Percentiles rank a stretch among this genome's conserved stretches.
Conservation (phyloP, 257 asterid genomes). For the Orobanche coerulescens region DNA sequence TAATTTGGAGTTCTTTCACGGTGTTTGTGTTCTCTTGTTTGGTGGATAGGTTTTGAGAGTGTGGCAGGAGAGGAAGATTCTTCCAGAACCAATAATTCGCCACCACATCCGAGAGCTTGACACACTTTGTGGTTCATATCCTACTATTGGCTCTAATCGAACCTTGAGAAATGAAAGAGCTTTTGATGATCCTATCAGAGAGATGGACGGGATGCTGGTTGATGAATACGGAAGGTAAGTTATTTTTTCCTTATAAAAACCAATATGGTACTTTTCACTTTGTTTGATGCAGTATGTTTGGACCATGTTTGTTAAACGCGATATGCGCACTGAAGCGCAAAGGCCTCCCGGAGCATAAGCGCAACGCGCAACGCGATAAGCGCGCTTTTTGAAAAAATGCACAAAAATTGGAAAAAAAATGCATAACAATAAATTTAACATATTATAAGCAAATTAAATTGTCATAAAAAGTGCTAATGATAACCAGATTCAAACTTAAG, state of each 20-base stretch:
- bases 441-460: too few species aligned
- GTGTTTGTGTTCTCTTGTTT: constrained; percentile 14
- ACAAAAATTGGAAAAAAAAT: too few species aligned
- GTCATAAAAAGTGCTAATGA: too few species aligned
- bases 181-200: constrained; percentile 81
- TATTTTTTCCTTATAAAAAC: not conserved
- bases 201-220: constrained; percentile 91
- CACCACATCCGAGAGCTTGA: constrained; percentile 84
- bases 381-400: too few species aligned
- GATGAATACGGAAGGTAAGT: constrained; percentile 89
- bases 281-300: constrained; percentile 4
- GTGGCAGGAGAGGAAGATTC: constrained; percentile 83
- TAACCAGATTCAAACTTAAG: too few species aligned
- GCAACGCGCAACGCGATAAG: too few species aligned
- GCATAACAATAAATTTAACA: too few species aligned
- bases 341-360: too few species aligned
- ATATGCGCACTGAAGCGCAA: too few species aligned
- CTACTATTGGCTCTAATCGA: constrained; percentile 50
- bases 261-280: not conserved
- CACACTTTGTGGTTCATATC: constrained; percentile 57
- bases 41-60: constrained; percentile 75
- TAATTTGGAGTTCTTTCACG: constrained; percentile 1
- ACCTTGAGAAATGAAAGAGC: constrained; percentile 69
- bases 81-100: constrained; percentile 69
- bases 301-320: too few species aligned